Conservation (phyloP, 106 monocot species). For the Dendrobium huoshanense region DNA sequence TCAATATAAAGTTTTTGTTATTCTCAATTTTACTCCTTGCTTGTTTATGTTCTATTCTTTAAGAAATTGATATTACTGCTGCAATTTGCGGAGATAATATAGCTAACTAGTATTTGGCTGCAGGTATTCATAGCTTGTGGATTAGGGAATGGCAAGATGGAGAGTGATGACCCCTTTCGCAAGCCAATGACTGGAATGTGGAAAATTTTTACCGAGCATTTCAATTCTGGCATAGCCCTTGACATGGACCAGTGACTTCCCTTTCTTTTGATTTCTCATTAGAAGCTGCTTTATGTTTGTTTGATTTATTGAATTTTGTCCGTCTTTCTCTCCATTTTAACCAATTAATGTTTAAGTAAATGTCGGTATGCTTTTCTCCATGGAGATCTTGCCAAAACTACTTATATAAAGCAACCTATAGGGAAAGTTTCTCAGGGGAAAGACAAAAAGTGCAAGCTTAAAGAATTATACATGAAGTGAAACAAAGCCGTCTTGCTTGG, state of each 20-base stretch:
- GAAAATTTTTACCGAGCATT: constrained; percentile 64
- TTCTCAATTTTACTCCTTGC: too few relatives aligned
- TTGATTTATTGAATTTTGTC: not conserved
- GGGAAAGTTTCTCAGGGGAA: too few relatives aligned
- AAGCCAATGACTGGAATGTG: constrained; percentile 94
- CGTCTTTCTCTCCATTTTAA: not conserved
- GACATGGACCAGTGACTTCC: constrained; percentile 70
- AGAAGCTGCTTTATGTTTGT: not conserved
- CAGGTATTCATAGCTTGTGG: constrained; percentile 98
- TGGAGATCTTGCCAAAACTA: too few relatives aligned
- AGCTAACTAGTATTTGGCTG: constrained; percentile 4
- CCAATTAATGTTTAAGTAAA: not conserved
- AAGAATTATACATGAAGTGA: too few relatives aligned
- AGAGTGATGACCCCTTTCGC: constrained; percentile 60
- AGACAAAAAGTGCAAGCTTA: too few relatives aligned
- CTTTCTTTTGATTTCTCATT: not conserved
- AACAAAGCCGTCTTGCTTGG: too few relatives aligned
- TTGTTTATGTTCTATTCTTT: too few relatives aligned
- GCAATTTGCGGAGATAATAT: too few relatives aligned
- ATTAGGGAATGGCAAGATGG: constrained; percentile 33
- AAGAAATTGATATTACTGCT: too few relatives aligned
- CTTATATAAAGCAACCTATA: too few relatives aligned
- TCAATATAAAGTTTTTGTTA: too few relatives aligned
- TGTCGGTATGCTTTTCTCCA: too few relatives aligned
- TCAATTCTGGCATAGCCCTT: constrained; percentile 78